Conservation (phyloP, 768 basidiomycete genomes). For the Tulasnella sp. region DNA sequence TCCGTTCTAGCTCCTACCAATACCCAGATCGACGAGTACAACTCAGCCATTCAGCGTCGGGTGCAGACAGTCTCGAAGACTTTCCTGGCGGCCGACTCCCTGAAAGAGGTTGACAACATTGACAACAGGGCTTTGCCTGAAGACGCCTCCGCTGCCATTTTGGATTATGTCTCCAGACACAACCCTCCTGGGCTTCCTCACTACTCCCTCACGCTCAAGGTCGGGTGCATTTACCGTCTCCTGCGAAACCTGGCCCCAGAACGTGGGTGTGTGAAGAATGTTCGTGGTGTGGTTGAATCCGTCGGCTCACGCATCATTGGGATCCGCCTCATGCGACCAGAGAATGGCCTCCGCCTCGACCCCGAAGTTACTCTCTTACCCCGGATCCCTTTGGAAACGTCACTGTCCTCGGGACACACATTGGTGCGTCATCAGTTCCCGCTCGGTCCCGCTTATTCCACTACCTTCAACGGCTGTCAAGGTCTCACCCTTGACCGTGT, state of each 20-base stretch:
- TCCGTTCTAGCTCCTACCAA: slow-evolving; percentile 33
- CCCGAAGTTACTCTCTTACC: slow-evolving; percentile 3
- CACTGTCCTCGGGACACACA: slow-evolving; percentile 6
- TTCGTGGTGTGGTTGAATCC: slow-evolving; percentile 4
- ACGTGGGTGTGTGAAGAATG: slow-evolving; percentile 13
- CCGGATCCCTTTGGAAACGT: slow-evolving; percentile 9
- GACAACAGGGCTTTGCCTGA: slow-evolving; percentile 19
- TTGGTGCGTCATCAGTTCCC: slow-evolving; percentile 16
- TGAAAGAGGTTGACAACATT: slow-evolving; percentile 22
- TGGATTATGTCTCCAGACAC: slow-evolving; percentile 22
- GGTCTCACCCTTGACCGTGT: slow-evolving; percentile 17
- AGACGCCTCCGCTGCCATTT: slow-evolving; percentile 10
- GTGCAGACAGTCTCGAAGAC: slow-evolving; percentile 22
- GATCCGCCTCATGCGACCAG: background rate
- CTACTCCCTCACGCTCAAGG: slow-evolving; percentile 2
- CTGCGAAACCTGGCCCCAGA: slow-evolving; percentile 13
- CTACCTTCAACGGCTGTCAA: slow-evolving; percentile 19
- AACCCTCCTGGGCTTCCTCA: slow-evolving; percentile 11
- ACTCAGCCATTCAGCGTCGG: slow-evolving; percentile 25
- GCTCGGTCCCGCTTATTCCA: slow-evolving; percentile 14
- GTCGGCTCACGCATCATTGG: slow-evolving; percentile 8
- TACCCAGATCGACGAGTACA: slow-evolving; percentile 29
- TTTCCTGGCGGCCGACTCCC: slow-evolving; percentile 23
- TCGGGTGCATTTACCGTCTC: slow-evolving; percentile 2
- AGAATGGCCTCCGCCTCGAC: background rate